phyloP scores from a whole-genome alignment of 2,329 filamentous ascomycete genomes.

The Camillea tinctor region DNA sequence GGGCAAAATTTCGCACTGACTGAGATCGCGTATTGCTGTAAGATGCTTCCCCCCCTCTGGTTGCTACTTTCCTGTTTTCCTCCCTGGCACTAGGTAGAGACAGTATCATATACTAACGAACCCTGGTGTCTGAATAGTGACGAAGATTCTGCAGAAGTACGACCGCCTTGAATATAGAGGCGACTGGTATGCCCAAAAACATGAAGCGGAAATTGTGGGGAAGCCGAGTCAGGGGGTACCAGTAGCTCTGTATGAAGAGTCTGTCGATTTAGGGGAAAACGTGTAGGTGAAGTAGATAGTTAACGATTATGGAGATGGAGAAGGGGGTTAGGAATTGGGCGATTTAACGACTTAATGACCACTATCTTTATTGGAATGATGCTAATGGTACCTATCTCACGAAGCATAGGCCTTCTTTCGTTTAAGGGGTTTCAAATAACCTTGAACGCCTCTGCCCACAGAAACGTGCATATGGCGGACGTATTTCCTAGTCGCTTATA shows the following conservation, averaged over 20 bases:
- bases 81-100: no score
- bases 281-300: neutral
- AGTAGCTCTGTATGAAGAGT: constrained; percentile 37
- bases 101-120: no score
- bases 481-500: no score
- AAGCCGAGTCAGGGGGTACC: constrained; percentile 42
- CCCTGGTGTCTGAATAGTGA: constrained; percentile 37
- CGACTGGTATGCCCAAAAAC: constrained; percentile 43
- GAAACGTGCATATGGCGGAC: no score
- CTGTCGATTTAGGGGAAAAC: neutral
- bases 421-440: no score
- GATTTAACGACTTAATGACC: neutral
- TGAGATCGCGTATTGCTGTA: constrained; percentile 52
- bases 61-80: no score
- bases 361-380: no score
- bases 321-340: neutral
- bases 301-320: neutral
- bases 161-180: constrained; percentile 50
- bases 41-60: constrained; percentile 12
- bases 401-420: no score
- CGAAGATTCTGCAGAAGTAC: constrained; percentile 59
- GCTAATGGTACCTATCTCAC: no score
- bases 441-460: no score
- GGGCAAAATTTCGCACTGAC: constrained; percentile 60
- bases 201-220: constrained; percentile 45